Base-by-base conservation (phyloP, 805 yeast species). In the Kodamaea lidongshanica region DNA sequence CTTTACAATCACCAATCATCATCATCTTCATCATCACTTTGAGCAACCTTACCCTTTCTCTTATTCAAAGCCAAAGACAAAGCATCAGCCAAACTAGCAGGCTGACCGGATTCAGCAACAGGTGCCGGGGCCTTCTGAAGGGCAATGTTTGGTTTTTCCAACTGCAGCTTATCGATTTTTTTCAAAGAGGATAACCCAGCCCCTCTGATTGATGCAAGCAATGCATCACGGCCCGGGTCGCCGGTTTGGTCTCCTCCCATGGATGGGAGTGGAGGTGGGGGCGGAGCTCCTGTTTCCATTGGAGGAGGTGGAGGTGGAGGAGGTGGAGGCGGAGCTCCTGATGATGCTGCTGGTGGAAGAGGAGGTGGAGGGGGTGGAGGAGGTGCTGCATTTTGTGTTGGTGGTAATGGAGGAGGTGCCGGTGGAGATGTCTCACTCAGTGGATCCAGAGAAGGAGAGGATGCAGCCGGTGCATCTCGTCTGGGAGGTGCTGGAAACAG, bases 21-120 rank as follows among this genome's bases (percentile, higher is more conserved):
- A 37, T 82, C 88, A 40, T 82, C 92, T 43, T 83, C 94, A 37
- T 81, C 92, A 40, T 86, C 95, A 42, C 86, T 77, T 12, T 68
- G 74, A 1, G 83, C 70, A 6, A 89, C 94, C 53, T 85, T 86
- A 12, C 72, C 75, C 57, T 89, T 89, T 48, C 96, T 72, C 34
- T 75, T 73, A 45, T 70, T 82, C 41, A 89, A 67, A 3, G 96
- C 97, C 11, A 83, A 83, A 7, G 94, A 86, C 30, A 87, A 61
- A 0, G 95, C 95, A 54, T 84, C 94, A 1, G 95, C 95, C 35
- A 87, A 58, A 9, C 74, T 66, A 2, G 76, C 81, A 1, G 81
- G 74, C 27, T 70, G 75, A 3, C 72, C 77, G 6, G 72, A 69
- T n/a, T 59, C 54, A 8, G 62, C 58, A 12, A 44, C 18, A 1